Percentiles rank a stretch among this genome's conserved stretches.
phyloP scores from a whole-genome alignment of 2,329 filamentous ascomycete genomes.

The Neoascochyta sp. region DNA sequence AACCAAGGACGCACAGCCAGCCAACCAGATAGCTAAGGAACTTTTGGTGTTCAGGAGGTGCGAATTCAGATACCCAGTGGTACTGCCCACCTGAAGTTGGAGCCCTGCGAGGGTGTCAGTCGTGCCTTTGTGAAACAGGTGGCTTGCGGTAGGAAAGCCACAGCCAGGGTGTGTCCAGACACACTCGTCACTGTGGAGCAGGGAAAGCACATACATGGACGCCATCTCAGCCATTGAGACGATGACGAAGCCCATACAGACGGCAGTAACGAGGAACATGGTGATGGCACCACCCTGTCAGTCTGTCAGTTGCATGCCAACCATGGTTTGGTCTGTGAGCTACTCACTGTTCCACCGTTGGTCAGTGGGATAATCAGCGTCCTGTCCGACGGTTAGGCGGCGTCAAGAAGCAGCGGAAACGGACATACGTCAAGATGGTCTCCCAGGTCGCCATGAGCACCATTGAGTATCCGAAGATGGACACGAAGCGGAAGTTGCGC shows the following conservation, averaged over 20 bases:
- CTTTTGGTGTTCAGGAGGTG: constrained; percentile 18
- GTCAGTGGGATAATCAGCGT: constrained; percentile 18
- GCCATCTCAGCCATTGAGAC: constrained; percentile 30
- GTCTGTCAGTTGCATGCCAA: too few species aligned
- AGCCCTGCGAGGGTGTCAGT: constrained; percentile 14
- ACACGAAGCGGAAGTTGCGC: constrained; percentile 24
- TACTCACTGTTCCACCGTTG: constrained; percentile 29
- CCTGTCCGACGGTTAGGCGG: constrained; percentile 6
- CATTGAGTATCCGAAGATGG: constrained; percentile 26
- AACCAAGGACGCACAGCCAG: constrained; percentile 43
- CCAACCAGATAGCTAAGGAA: constrained; percentile 30
- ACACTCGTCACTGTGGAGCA: too few species aligned
- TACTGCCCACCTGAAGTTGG: constrained; percentile 28
- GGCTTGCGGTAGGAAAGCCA: too few species aligned
- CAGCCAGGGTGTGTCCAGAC: too few species aligned
- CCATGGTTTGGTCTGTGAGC: too few species aligned
- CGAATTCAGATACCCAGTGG: constrained; percentile 30
- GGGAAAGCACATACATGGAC: constrained; percentile 15
- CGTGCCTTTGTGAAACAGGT: too few species aligned
- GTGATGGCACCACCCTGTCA: constrained; percentile 23
- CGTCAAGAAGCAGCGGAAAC: background rate
- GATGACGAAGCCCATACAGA: constrained; percentile 21
- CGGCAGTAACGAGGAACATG: constrained; percentile 20
- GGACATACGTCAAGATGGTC: constrained; percentile 13
- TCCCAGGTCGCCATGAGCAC: constrained; percentile 30